Evolutionary conservation across 2,329 filamentous ascomycete genomes (phyloP).

Genomic region (Calonectria montana): DNA sequence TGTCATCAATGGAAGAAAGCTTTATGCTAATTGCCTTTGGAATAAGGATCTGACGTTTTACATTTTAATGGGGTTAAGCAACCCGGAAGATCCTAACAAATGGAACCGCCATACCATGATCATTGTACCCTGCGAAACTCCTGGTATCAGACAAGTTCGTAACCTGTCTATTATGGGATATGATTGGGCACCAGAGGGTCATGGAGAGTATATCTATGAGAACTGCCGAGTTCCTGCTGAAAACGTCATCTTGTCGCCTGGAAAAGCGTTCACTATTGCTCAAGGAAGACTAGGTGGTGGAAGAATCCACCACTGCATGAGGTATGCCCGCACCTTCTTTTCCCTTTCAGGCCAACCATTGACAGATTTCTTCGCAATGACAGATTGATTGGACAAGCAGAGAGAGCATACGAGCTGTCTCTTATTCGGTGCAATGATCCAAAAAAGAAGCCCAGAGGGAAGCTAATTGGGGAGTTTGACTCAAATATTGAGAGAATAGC

Average conservation of each 20-base stretch:
- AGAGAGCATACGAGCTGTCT: slow-evolving; percentile 23
- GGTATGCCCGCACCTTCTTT: neutral
- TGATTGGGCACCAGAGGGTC: slow-evolving; percentile 92
- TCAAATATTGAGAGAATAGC: slow-evolving; percentile 92
- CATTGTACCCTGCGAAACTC: slow-evolving; percentile 79
- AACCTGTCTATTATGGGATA: slow-evolving; percentile 92
- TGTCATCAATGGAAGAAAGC: slow-evolving; percentile 92
- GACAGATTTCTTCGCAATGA: slow-evolving; percentile 70
- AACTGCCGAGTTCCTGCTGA: slow-evolving; percentile 81
- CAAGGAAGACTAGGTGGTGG: slow-evolving; percentile 22
- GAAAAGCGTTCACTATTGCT: slow-evolving; percentile 19
- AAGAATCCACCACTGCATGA: slow-evolving; percentile 26
- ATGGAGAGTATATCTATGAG: slow-evolving; percentile 87
- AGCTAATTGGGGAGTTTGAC: slow-evolving; percentile 27
- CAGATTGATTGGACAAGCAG: slow-evolving; percentile 74
- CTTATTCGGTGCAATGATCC: slow-evolving; percentile 24
- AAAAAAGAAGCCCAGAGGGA: slow-evolving; percentile 26
- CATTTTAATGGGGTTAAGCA: slow-evolving; percentile 91
- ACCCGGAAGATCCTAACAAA: slow-evolving; percentile 75
- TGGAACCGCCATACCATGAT: slow-evolving; percentile 93
- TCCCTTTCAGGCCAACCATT: neutral
- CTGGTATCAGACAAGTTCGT: slow-evolving; percentile 85
- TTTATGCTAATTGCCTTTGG: slow-evolving; percentile 93
- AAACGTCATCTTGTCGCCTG: slow-evolving; percentile 22
- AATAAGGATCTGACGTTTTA: slow-evolving; percentile 90